Conservation (phyloP, 208 protist genomes). For the Acanthamoeba healyi region DNA sequence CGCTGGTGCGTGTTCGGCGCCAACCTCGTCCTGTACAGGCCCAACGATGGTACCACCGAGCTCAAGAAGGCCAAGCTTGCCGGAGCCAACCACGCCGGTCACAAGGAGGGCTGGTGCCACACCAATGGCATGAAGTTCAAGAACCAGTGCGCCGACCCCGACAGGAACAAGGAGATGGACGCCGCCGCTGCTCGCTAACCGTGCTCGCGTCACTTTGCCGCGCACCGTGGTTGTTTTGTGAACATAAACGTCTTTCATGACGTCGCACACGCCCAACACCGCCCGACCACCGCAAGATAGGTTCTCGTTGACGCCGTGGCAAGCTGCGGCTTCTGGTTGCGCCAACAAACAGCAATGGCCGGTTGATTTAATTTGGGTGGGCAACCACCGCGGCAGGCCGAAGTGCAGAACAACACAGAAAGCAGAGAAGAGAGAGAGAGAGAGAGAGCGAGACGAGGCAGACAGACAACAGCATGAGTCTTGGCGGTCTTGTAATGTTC, state of each 20-base stretch:
- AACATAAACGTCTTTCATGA: no score
- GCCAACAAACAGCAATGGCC: background rate
- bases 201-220: no score
- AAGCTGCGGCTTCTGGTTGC: no score
- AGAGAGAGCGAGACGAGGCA: background rate
- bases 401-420: background rate
- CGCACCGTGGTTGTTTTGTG: no score
- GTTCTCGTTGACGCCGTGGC: no score
- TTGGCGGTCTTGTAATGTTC: background rate
- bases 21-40: slow-evolving; percentile 75
- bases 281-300: no score
- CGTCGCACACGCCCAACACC: no score
- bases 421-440: background rate
- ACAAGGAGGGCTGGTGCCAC: slow-evolving; percentile 84
- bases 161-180: slow-evolving; percentile 51
- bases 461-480: background rate
- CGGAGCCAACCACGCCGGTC: slow-evolving; percentile 73
- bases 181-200: slow-evolving; percentile 61
- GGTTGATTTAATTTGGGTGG: background rate
- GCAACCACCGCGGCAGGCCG: background rate
- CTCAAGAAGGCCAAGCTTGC: slow-evolving; percentile 51
- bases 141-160: slow-evolving; percentile 59
- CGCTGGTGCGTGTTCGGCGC: slow-evolving; percentile 58
- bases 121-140: slow-evolving; percentile 80
- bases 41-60: slow-evolving; percentile 88